Base-by-base conservation (phyloP, 345 rosid genomes). In the Lepidium sativum region DNA sequence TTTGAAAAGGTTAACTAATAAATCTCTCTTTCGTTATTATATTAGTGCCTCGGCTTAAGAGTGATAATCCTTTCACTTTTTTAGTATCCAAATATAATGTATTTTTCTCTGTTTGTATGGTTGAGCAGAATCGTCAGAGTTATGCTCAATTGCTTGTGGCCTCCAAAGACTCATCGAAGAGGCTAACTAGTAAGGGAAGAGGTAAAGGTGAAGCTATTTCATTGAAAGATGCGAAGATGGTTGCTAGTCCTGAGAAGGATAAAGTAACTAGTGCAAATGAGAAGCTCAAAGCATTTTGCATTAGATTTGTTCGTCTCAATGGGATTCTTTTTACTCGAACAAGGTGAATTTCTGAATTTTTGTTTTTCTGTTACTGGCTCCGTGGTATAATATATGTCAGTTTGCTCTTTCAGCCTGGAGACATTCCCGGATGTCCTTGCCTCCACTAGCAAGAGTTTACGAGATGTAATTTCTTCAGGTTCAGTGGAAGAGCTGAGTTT, bases 241-340 rank as follows among this genome's bases (percentile, higher is more conserved):
- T 79, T 68, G 65, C 75, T 54, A 72, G 44, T 59, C 55, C 73
- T 76, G 63, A 71, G 62, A 83, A 73, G 79, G 96, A 81, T 72
- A 77, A 43, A 72, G 64, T 56, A 40, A 66, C 84, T 9, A 71
- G 51, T 38, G 53, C 73, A 62, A 80, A 44, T 39, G 96, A 86
- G 67, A 73, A 67, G 48, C 70, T 60, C 40, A 94, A 80, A 77
- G 73, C 84, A 4, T 88, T 94, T 34, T 84, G 96, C 77, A 82
- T 77, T 54, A 80, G 86, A 18, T 87, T 94, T 84, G 90, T 90
- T 52, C 96, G 95, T 40, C 75, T 90, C 47, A 90, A 87, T 68
- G 99, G 97, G 59, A 84, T 94, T 78, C 88, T 94, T 20, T 94
- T 94, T 67, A 90, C 99, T n/a, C 83, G 86, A 58, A 87, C 95